Evolutionary conservation across 306 rosid species (phyloP), one percentile per base, ranked within the genome.

Genomic region (Vigna mungo): DNA sequence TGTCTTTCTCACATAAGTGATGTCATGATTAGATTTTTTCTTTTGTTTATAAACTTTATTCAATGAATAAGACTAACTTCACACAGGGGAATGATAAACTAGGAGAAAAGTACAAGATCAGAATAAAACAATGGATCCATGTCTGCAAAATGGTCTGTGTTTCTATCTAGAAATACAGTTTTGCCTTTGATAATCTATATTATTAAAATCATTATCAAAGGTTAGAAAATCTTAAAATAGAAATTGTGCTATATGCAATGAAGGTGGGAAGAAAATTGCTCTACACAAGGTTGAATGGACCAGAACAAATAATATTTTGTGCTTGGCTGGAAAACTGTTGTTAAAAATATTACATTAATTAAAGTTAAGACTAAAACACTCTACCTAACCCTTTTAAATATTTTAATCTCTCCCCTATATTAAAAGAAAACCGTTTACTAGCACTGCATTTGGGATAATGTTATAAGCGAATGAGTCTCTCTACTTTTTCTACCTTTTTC

Each of bases 301-400:
- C 54, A 48, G 21, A 9, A 20, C 21, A 30, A 56, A 55, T 47
- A 56, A 59, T 23, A 68, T 16, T 7, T n/a, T 70, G 64, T 59
- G 51, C 4, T 44, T 27, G 30, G 61, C 68, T 58, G 76, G 76
- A 34, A 47, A 69, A 63, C 9, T 23, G 60, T 17, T 60, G 65
- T 49, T 17, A 71, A 47, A 58, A 68, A 58, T 41, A 54, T 16
- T 25, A 46, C 7, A 59, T 9, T 78, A 59, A 68, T 65, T 65
- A 10, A 39, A 16, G 41, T 9, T 18, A 58, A 16, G 39, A 32
- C 39, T 14, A 68, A 58, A 79, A 41, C 47, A 12, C 68, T 71
- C 10, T 23, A 72, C 78, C 83, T 17, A 72, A 43, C 17, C 1
- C 2, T 17, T 43, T 68, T 46, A 30, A 13, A 55, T 72, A 43